phyloP scores from a whole-genome alignment of 306 rosid genomes.

The Malus asiatica region DNA sequence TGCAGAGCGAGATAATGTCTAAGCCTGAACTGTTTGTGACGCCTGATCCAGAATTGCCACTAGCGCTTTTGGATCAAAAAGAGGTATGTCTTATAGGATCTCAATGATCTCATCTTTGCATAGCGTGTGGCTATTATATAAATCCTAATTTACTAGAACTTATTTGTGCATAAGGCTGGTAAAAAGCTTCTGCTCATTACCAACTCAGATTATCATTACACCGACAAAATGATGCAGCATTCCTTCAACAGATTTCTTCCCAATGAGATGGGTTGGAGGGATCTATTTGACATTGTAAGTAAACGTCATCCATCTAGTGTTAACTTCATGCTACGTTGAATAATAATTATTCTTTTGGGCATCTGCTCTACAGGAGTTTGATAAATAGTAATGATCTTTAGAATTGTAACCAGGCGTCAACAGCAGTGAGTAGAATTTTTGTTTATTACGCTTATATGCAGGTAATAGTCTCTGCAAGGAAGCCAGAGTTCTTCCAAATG shows the following conservation, averaged over 20 bases:
- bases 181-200: conserved; percentile 92
- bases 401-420: conserved; percentile 6
- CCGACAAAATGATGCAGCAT: conserved; percentile 95
- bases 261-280: conserved; percentile 93
- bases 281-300: conserved; percentile 93
- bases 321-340: neutral
- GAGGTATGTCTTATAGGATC: conserved; percentile 43
- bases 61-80: conserved; percentile 92
- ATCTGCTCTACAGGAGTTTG: neutral
- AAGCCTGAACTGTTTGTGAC: conserved; percentile 92
- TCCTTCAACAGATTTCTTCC: conserved; percentile 95
- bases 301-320: neutral
- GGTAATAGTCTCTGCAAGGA: conserved; percentile 96
- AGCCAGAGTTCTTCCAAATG: conserved; percentile 94
- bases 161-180: conserved; percentile 68
- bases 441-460: conserved; percentile 19
- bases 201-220: conserved; percentile 87
- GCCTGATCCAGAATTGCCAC: conserved; percentile 89
- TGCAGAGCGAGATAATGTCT: conserved; percentile 96
- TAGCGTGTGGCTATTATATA: neutral
- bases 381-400: neutral
- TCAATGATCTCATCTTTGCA: conserved; percentile 6
- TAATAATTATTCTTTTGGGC: neutral
- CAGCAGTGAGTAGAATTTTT: neutral
- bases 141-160: conserved; percentile 16